Evolutionary conservation across 176 grass and related monocot species (phyloP).

Genomic region (Triticum monococcum): DNA sequence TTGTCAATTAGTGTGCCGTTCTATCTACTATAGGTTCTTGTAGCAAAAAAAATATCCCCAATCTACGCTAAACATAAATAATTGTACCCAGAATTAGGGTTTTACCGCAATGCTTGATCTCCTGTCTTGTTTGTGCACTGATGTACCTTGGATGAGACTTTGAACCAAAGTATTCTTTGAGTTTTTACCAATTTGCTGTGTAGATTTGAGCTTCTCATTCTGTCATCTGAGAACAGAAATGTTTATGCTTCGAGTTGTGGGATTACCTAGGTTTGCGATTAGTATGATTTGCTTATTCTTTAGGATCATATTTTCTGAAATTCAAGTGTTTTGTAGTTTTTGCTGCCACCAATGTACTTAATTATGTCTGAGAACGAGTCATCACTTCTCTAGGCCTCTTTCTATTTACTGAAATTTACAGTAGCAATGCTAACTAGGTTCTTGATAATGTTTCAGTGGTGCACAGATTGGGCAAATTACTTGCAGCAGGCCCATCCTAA

Average conservation of each 20-base stretch:
- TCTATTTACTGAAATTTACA: constrained; percentile 11
- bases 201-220: background rate
- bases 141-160: background rate
- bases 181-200: background rate
- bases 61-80: background rate
- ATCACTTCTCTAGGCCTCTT: background rate
- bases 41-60: background rate
- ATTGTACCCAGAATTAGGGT: background rate
- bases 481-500: constrained; percentile 70
- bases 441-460: constrained; percentile 38
- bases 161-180: background rate
- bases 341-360: background rate
- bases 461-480: constrained; percentile 56
- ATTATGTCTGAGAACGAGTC: background rate
- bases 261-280: background rate
- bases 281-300: background rate
- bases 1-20: background rate
- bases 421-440: constrained; percentile 22
- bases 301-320: background rate
- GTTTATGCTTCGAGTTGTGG: background rate
- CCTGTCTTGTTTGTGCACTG: background rate
- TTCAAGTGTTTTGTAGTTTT: background rate
- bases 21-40: background rate
- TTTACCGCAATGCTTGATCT: background rate
- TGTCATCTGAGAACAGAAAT: background rate